These are phyloP conservation scores for Ophiostoma perfectum DNA, from an alignment of 2,329 filamentous ascomycete species.

Conservation along the genomic window DNA sequence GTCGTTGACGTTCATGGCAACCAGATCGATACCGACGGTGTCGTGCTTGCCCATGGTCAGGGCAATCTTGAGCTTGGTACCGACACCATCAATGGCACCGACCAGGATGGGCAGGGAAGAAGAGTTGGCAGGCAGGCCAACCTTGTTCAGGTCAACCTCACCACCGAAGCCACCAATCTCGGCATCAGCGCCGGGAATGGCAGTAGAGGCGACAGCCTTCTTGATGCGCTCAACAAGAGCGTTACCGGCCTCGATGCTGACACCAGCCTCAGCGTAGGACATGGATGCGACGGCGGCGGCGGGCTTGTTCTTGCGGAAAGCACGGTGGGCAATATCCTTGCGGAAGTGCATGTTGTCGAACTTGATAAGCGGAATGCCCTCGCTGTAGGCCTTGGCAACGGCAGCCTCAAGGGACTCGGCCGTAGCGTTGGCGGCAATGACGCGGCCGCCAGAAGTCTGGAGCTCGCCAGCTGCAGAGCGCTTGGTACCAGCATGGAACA, in stretches of 20 bases:
- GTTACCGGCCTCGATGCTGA: constrained; percentile 92
- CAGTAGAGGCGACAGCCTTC: constrained; percentile 76
- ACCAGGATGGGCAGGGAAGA: constrained; percentile 75
- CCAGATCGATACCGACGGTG: constrained; percentile 92
- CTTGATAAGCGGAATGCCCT: constrained; percentile 69
- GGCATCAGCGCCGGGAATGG: constrained; percentile 79
- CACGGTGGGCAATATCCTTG: constrained; percentile 83
- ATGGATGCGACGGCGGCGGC: constrained; percentile 48
- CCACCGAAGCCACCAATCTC: constrained; percentile 95
- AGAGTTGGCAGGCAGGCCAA: constrained; percentile 61
- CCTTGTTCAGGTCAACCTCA: constrained; percentile 68
- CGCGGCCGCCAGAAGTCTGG: constrained; percentile 76
- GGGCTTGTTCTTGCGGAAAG: constrained; percentile 45
- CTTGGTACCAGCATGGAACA: constrained; percentile 91
- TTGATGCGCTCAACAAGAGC: constrained; percentile 90
- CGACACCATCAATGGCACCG: constrained; percentile 93
- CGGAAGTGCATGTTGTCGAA: constrained; percentile 90
- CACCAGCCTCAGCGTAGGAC: constrained; percentile 89
- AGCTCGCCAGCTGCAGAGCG: constrained; percentile 57
- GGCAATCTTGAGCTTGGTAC: constrained; percentile 94
- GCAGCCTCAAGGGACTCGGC: constrained; percentile 69
- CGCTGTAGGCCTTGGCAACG: constrained; percentile 74
- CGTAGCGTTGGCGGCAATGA: constrained; percentile 86
- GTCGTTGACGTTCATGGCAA: constrained; percentile 99
- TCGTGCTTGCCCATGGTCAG: constrained; percentile 85